Base-by-base conservation (phyloP, 345 rosid species). In the Salix dunnii region DNA sequence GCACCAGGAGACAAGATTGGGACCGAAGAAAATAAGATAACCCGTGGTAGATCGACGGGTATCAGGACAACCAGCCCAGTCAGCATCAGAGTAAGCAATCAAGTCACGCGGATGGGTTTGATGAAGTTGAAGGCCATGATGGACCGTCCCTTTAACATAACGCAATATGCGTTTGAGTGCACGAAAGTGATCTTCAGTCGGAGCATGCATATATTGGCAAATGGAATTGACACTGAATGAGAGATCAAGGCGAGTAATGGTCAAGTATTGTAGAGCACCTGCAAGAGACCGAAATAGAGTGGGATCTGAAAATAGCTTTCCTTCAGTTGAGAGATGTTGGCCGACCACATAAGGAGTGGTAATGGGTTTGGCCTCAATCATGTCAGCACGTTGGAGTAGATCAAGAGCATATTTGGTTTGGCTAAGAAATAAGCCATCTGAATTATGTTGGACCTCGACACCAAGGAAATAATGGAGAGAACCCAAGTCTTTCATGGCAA, bases 211-310 rank as follows among this genome's bases (percentile, higher is more conserved):
- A 30, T 27, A 63, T 11, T 63, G 67, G 31, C 17, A 8, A 13
- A 28, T 2, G 1, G 0, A 13, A 23, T 12, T 25, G 3, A 28
- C 18, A n/a, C 0, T 13, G 31, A n/a, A 25, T 5, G 17, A 13
- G 2, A 63, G 3, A 28, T 63, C 7, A 14, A 10, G 36, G 3
- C 18, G 14, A 1, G 0, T 63, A 6, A 63, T 27, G 2, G 20
- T 13, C 1, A 63, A 13, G 17, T 63, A 63, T 25, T 63, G 36
- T 0, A 35, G 36, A 35, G 36, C 36, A 35, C 7, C 0, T 5
- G 7, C 7, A 35, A 35, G 36, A 35, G 36, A 35, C 36, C 7
- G 5, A 35, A 35, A 35, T 5, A 35, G n/a, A 35, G 36, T 35
- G 1, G 5, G 36, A 35, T 35, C 0, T 35, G 36, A 35, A 35